Base-by-base conservation (phyloP, 2,329 filamentous ascomycete species). In the Aureobasidium sp. region DNA sequence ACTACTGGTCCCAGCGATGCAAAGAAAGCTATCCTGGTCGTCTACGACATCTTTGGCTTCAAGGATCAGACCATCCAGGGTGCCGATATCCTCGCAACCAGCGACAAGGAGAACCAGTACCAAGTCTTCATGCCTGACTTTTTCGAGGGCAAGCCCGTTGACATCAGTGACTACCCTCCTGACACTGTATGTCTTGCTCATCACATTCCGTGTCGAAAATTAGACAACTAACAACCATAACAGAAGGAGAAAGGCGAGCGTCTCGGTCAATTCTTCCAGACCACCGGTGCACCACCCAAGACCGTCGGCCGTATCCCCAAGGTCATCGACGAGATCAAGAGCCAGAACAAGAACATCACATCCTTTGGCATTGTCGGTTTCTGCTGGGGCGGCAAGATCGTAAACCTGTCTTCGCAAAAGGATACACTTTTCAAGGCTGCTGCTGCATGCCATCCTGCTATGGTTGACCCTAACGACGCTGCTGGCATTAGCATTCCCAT, bases 51-150 rank as follows among this genome's bases (percentile, higher is more conserved):
- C 72, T 86, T 86, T 69, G 64, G 83, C 59, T 86, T 82, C 78
- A 86, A 83, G 73, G 77, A 78, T 10, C 84, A 86, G 69, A 86
- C 83, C 10, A 67, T 86, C n/a, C 84, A 86, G 68, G 84, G 84
- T 48, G 83, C 83, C 65, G 84, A 86, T 66, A 85, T 86, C 67
- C 79, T 86, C 47, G 81, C 84, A 32, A 74, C 76, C 66, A 79
- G 86, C 81, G 88, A 89, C 84, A 75, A 83, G 78, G 73, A 79
- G 63, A 73, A 79, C 63, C 84, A 89, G 70, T 94, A 95, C 79
- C 86, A 86, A 67, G 89, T 96, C 67, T 91, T 92, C 76, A 92
- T 97, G 65, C 92, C 92, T 39, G 92, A 97, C 77, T 93, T 90
- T 81, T 96, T 96, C 78, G 82, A 89, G 63, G 91, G 90, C 72